Base-by-base conservation (phyloP, 108 stramenopile genomes). In the Aurantiochytrium sp. region DNA sequence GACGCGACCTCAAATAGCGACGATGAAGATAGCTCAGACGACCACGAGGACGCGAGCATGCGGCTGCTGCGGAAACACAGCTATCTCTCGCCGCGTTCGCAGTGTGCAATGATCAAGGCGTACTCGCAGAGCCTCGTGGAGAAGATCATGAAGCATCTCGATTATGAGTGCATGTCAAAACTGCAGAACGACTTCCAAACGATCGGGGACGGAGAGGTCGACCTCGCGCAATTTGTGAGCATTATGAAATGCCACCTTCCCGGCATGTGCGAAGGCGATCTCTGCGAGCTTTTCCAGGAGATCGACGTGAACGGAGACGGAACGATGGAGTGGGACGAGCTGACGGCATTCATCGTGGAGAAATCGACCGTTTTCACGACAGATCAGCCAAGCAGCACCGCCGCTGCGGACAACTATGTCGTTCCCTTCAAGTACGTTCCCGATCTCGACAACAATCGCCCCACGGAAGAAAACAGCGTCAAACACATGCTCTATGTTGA, bases 301-400 rank as follows among this genome's bases (percentile, higher is more conserved):
- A 59, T 90, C 21, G 89, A 90, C 54, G 87, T 90, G 36, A 90
- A 90, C 48, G 89, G 89, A 39, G 89, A 90, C 54, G 89, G 89
- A 4, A 73, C 85, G 34, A 85, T 90, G 87, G 89, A 90, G 81
- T 90, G 89, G 89, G 87, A 90, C 73, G 87, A 90, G 88, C 86
- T 90, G 37, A 90, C 69, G 24, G 34, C 81, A 2, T 90, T 90
- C 30, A 88, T 88, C 37, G 89, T 90, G 4, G 89, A 90, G 32
- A 90, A 90, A 73, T 87, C 85, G 86, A 87, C 68, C 52, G 86
- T 69, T 21, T 55, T 52, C 54, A 48, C 39, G 6, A 48, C 39
- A 15, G 30, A 48, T 3, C 39, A 81, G 12, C 8, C 59, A 24
- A 24, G 22, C 59, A 19, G 32, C 8, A 65, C 22, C 10, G 27